These are phyloP conservation scores for Akebia trifoliata DNA, from an alignment of 164 flowering plant species.

Conservation along the genomic window DNA sequence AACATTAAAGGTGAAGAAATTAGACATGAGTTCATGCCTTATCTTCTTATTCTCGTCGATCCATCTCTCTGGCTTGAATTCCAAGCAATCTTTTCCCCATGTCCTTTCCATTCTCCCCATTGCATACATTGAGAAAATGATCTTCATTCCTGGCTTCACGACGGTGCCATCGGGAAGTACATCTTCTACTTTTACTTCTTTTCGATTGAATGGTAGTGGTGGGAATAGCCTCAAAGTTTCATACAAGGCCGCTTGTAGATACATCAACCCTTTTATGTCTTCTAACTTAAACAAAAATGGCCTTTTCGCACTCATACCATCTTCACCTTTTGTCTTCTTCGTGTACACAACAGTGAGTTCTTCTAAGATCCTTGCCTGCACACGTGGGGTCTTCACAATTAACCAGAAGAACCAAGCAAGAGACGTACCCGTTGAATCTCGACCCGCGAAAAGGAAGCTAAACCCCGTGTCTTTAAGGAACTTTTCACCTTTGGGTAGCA, in stretches of 20 bases:
- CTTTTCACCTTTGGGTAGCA: constrained; percentile 5
- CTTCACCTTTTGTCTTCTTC: not conserved
- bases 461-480: constrained; percentile 30
- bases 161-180: constrained; percentile 25
- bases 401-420: constrained; percentile 49
- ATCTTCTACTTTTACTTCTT: constrained; percentile 15
- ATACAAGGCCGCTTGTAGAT: constrained; percentile 31
- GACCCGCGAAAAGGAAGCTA: constrained; percentile 32
- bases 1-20: constrained; percentile 29
- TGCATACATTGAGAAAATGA: constrained; percentile 23
- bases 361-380: constrained; percentile 28
- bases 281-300: constrained; percentile 5
- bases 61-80: constrained; percentile 43
- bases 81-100: constrained; percentile 38
- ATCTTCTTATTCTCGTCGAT: constrained; percentile 21
- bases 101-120: constrained; percentile 30
- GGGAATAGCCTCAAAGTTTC: constrained; percentile 31
- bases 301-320: not conserved
- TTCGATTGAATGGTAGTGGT: constrained; percentile 19
- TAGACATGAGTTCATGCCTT: constrained; percentile 23
- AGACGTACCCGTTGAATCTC: constrained; percentile 30
- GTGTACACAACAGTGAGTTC: constrained; percentile 14
- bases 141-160: constrained; percentile 15
- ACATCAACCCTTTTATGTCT: constrained; percentile 22
- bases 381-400: constrained; percentile 26